These are phyloP conservation scores for Solanum lycopersicoides DNA, from an alignment of 257 asterid genomes.

Conservation along the genomic window DNA sequence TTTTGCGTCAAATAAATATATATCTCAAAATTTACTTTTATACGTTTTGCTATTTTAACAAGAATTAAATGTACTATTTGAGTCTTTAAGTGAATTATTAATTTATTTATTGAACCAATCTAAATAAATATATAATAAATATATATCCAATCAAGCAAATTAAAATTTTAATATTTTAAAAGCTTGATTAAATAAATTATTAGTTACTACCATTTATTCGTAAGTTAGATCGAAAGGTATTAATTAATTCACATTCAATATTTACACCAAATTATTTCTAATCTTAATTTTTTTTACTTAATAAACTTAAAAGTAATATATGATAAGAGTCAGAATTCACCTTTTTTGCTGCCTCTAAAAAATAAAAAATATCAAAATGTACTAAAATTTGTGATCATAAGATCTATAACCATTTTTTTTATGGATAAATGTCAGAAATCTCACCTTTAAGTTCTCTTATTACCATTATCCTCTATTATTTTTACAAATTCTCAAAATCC, in stretches of 20 bases:
- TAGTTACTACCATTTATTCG: neutral
- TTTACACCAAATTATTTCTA: neutral
- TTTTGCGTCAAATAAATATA: neutral
- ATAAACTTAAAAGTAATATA: neutral
- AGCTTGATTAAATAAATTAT: neutral
- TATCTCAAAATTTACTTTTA: neutral
- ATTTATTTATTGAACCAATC: neutral
- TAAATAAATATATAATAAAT: too few relatives aligned
- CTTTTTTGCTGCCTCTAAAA: neutral
- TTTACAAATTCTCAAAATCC: too few relatives aligned
- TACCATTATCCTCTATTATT: too few relatives aligned
- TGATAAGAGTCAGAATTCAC: neutral
- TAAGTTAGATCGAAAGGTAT: rapidly evolving
- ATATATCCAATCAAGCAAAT: neutral
- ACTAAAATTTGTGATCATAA: too few relatives aligned
- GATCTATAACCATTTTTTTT: neutral
- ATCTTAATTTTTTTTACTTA: neutral
- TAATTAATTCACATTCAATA: neutral
- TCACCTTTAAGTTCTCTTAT: too few relatives aligned
- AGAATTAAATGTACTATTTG: neutral
- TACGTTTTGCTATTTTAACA: neutral
- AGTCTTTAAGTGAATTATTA: neutral
- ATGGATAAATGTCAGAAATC: too few relatives aligned
- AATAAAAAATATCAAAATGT: neutral
- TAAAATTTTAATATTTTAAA: neutral